Percentiles rank a stretch among this genome's conserved stretches.
These are phyloP conservation scores for Ophiostoma triangulosporum DNA, from an alignment of 2,329 filamentous ascomycete genomes.

Conservation along the genomic window DNA sequence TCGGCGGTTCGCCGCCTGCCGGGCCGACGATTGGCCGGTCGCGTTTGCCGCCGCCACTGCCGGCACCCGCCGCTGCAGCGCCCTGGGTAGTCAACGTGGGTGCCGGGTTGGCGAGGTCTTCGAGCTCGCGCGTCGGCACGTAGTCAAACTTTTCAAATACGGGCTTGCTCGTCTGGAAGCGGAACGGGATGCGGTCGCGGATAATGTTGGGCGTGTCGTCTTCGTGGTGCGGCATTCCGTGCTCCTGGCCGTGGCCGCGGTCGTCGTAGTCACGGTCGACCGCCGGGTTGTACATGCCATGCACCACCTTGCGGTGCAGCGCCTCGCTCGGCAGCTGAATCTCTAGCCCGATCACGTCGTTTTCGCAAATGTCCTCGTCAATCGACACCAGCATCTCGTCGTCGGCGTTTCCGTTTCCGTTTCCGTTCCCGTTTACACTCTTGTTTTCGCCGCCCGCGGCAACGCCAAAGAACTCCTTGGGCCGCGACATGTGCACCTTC, in stretches of 20 bases:
- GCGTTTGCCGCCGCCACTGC: slow-evolving; percentile 7
- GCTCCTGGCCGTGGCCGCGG: neutral
- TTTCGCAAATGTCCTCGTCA: slow-evolving; percentile 68
- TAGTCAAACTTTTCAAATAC: slow-evolving; percentile 93
- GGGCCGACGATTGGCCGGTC: slow-evolving; percentile 16
- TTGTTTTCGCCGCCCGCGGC: neutral
- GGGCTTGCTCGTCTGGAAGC: slow-evolving; percentile 72
- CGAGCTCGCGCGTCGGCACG: slow-evolving; percentile 73
- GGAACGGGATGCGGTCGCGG: slow-evolving; percentile 86
- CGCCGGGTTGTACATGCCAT: slow-evolving; percentile 75
- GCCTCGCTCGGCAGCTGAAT: slow-evolving; percentile 78
- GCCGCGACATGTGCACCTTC: slow-evolving; percentile 83
- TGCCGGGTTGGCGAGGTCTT: slow-evolving; percentile 65
- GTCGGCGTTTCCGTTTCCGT: neutral
- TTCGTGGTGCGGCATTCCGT: neutral
- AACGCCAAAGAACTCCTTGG: slow-evolving; percentile 54
- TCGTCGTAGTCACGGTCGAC: slow-evolving; percentile 46
- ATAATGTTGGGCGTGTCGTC: slow-evolving; percentile 66
- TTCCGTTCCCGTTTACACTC: neutral
- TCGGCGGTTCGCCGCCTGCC: slow-evolving; percentile 40
- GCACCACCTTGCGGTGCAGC: slow-evolving; percentile 77
- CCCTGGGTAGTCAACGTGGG: slow-evolving; percentile 26
- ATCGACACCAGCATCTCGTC: neutral
- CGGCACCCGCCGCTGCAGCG: slow-evolving; percentile 12
- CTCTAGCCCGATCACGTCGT: slow-evolving; percentile 87